These are phyloP conservation scores for Coemansia reversa DNA, from an alignment of 192 early-diverging fungal species.

Conservation along the genomic window DNA sequence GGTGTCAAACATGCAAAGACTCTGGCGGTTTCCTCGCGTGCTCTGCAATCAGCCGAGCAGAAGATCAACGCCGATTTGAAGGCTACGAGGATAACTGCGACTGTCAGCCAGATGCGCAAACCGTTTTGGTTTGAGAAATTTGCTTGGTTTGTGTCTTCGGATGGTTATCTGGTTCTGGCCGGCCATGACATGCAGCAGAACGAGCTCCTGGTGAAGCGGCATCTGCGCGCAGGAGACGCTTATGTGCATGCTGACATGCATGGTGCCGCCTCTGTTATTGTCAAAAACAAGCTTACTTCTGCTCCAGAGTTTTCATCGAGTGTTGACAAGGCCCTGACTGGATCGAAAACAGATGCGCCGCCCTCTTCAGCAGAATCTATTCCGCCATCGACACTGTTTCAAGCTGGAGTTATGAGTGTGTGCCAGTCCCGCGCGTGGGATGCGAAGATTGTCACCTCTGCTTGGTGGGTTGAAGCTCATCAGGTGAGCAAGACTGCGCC, in stretches of 20 bases:
- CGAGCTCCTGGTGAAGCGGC: conserved; percentile 81
- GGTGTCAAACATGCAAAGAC: conserved; percentile 91
- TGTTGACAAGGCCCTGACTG: conserved; percentile 7
- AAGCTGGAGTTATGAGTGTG: conserved; percentile 95
- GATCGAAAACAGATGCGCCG: neutral
- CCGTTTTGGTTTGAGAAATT: conserved; percentile 99
- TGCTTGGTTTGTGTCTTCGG: conserved; percentile 89
- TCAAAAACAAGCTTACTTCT: conserved; percentile 70
- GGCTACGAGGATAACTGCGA: conserved; percentile 69
- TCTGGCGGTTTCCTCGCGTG: conserved; percentile 76
- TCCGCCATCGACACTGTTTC: conserved; percentile 87
- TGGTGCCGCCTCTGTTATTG: conserved; percentile 84
- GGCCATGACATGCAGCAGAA: conserved; percentile 93
- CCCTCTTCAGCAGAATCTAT: conserved; percentile 53
- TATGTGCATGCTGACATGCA: conserved; percentile 94
- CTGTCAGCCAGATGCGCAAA: conserved; percentile 83
- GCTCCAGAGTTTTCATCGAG: conserved; percentile 15
- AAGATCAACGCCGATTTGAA: conserved; percentile 84
- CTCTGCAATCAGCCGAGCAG: conserved; percentile 84
- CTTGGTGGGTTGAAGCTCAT: conserved; percentile 89
- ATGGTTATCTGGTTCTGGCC: conserved; percentile 90
- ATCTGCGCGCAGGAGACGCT: conserved; percentile 69
- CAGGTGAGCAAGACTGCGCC: conserved; percentile 90
- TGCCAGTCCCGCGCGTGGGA: conserved; percentile 97
- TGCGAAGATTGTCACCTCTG: conserved; percentile 88